Percentiles rank a stretch among this genome's conserved stretches.
These are phyloP conservation scores for Teunomyces atbi DNA, from an alignment of 805 yeast species.

Conservation along the genomic window DNA sequence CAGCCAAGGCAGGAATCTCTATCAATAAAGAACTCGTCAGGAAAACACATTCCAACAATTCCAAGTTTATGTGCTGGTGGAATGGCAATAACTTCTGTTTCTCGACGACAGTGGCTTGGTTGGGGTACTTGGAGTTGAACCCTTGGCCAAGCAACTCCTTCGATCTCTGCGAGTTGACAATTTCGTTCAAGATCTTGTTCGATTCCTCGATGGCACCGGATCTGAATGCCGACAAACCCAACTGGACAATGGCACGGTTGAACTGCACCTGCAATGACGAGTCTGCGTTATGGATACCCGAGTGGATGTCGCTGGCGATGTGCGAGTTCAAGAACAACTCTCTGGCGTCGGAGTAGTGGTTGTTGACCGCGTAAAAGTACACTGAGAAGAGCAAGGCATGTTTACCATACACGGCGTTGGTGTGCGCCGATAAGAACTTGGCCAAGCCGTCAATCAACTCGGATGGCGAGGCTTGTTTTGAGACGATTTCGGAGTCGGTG, in stretches of 20 bases:
- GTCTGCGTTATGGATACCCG: slow-evolving; percentile 80
- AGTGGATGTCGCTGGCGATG: slow-evolving; percentile 47
- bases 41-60: slow-evolving; percentile 90
- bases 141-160: slow-evolving; percentile 96
- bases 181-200: slow-evolving; percentile 82
- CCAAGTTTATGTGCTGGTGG: slow-evolving; percentile 97
- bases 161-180: slow-evolving; percentile 79
- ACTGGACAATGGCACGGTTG: slow-evolving; percentile 93
- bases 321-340: slow-evolving; percentile 86
- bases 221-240: slow-evolving; percentile 95
- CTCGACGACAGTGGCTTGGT: slow-evolving; percentile 56
- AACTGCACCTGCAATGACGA: slow-evolving; percentile 84
- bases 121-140: slow-evolving; percentile 61
- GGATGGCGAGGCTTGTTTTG: slow-evolving; percentile 37
- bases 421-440: slow-evolving; percentile 62
- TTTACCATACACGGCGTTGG: slow-evolving; percentile 68
- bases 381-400: slow-evolving; percentile 82
- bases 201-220: slow-evolving; percentile 81
- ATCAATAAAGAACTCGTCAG: slow-evolving; percentile 84
- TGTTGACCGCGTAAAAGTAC: slow-evolving; percentile 88
- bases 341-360: slow-evolving; percentile 79
- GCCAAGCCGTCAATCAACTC: slow-evolving; percentile 65
- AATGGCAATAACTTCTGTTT: slow-evolving; percentile 86
- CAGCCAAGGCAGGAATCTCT: slow-evolving; percentile 86
- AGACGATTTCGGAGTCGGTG: slow-evolving; percentile 22